Conservation (phyloP, 345 rosid species). For the Citrus reticulata region DNA sequence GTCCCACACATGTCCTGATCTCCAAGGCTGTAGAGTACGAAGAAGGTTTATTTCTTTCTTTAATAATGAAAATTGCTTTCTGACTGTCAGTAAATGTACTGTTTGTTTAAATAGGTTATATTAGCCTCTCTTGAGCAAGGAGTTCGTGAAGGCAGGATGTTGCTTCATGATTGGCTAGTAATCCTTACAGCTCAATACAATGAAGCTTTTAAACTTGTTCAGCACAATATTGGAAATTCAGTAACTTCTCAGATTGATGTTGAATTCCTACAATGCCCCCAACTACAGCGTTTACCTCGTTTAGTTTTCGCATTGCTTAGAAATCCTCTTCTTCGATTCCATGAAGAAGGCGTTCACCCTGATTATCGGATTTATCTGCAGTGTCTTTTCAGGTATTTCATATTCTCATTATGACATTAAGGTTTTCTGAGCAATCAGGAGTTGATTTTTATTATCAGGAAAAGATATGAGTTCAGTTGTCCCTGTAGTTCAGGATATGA, state of each 20-base stretch:
- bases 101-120: slow-evolving; percentile 51
- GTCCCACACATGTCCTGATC: neutral
- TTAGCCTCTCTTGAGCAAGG: slow-evolving; percentile 87
- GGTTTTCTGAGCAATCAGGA: slow-evolving; percentile 3
- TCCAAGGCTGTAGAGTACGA: neutral
- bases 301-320: slow-evolving; percentile 92
- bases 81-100: neutral
- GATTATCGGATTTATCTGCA: slow-evolving; percentile 89
- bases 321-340: slow-evolving; percentile 86
- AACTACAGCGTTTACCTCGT: slow-evolving; percentile 80
- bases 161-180: slow-evolving; percentile 97
- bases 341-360: slow-evolving; percentile 99
- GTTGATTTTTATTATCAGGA: neutral
- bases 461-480: neutral
- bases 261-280: slow-evolving; percentile 90
- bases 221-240: slow-evolving; percentile 57
- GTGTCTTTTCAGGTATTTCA: slow-evolving; percentile 89
- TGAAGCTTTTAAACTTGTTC: slow-evolving; percentile 63
- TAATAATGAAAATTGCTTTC: neutral
- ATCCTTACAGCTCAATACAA: slow-evolving; percentile 84
- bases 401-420: neutral
- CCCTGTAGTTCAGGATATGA: neutral
- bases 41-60: neutral
- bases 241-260: slow-evolving; percentile 66
- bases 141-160: slow-evolving; percentile 88